These are phyloP conservation scores for Pharus latifolius DNA, from an alignment of 176 grass and related monocot species.

Conservation along the genomic window DNA sequence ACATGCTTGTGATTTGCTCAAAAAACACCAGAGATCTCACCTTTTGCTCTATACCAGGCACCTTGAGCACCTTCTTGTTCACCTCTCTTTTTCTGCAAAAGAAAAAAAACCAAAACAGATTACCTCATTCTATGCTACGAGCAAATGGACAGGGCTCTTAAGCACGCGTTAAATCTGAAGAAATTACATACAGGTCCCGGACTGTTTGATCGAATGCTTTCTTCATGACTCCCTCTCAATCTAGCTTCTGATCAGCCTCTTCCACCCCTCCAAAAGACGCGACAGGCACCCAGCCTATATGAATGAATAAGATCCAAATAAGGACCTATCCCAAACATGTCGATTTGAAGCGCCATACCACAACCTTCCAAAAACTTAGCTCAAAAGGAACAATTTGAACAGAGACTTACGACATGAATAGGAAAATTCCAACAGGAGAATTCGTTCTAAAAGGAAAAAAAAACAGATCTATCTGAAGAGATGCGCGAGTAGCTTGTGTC, in stretches of 20 bases:
- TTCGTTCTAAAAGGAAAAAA: not conserved
- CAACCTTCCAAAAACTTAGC: not conserved
- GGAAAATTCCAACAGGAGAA: not conserved
- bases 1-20: not conserved
- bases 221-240: conserved; percentile 51
- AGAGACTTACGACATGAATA: not conserved
- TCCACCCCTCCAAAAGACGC: too few relatives aligned
- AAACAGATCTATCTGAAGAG: conserved; percentile 28
- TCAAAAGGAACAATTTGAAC: not conserved
- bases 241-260: conserved; percentile 8
- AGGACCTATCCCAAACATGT: not conserved
- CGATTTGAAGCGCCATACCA: not conserved
- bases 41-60: conserved; percentile 85
- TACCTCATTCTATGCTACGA: not conserved
- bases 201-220: conserved; percentile 97
- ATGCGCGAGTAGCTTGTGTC: too few relatives aligned
- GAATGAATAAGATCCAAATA: conserved; percentile 20
- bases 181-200: conserved; percentile 68
- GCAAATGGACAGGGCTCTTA: not conserved
- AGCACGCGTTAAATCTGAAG: not conserved
- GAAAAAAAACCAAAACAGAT: not conserved
- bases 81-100: conserved; percentile 80
- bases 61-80: conserved; percentile 96
- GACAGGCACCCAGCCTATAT: too few relatives aligned
- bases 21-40: conserved; percentile 22